These are phyloP conservation scores for Skeletonema marinoi DNA, from an alignment of 108 stramenopile species.

Conservation along the genomic window DNA sequence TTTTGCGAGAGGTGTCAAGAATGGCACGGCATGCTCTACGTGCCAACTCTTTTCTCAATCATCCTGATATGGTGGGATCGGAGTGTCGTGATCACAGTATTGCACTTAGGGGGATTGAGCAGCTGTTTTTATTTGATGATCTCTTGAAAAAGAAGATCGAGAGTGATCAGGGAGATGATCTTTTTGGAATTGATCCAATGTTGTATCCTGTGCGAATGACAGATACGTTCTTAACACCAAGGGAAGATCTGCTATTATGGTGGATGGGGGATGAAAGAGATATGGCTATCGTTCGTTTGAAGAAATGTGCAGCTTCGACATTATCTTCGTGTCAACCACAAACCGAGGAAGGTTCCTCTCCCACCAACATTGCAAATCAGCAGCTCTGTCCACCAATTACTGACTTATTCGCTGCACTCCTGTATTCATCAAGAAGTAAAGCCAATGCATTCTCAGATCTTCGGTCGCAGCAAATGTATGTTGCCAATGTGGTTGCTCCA, in stretches of 20 bases:
- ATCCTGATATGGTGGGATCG: constrained; percentile 60
- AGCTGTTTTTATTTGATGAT: constrained; percentile 74
- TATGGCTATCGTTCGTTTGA: constrained; percentile 44
- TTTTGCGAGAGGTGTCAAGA: constrained; percentile 59
- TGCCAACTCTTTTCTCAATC: constrained; percentile 68
- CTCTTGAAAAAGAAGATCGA: constrained; percentile 18
- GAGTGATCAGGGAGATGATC: background rate
- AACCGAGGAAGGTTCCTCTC: constrained; percentile 11
- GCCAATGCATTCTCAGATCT: constrained; percentile 49
- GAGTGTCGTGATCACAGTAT: constrained; percentile 29
- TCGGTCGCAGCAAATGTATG: constrained; percentile 47
- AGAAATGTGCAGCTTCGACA: constrained; percentile 56
- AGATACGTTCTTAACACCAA: constrained; percentile 54
- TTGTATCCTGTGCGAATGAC: constrained; percentile 40
- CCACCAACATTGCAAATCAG: constrained; percentile 26
- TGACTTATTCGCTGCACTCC: constrained; percentile 70
- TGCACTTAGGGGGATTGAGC: constrained; percentile 61
- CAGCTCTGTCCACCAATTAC: constrained; percentile 54
- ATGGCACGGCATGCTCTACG: constrained; percentile 66
- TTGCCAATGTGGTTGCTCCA: constrained; percentile 65
- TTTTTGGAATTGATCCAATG: background rate
- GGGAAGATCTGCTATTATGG: constrained; percentile 67
- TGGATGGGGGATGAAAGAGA: constrained; percentile 75
- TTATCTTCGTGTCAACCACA: constrained; percentile 23
- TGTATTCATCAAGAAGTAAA: constrained; percentile 69